Conservation (phyloP, 306 rosid genomes). For the Vigna angularis region DNA sequence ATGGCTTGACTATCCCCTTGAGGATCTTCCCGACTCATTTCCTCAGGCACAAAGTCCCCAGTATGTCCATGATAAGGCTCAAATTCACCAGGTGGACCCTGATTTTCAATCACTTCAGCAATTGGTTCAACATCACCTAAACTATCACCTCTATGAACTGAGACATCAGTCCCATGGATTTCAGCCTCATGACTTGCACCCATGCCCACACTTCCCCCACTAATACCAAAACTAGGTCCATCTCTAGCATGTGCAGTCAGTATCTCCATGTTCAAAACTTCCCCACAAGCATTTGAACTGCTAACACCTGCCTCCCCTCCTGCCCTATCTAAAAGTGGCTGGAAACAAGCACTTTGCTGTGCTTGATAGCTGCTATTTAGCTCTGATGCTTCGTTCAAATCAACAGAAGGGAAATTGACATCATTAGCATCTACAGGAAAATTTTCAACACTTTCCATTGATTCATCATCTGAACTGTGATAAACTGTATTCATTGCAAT, state of each 20-base stretch:
- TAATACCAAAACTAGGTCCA: slow-evolving; percentile 91
- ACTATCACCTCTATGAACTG: slow-evolving; percentile 91
- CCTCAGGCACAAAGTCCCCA: slow-evolving; percentile 89
- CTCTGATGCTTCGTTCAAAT: slow-evolving; percentile 93
- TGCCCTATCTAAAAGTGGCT: slow-evolving; percentile 65
- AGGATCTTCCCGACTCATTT: slow-evolving; percentile 73
- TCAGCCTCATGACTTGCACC: slow-evolving; percentile 99
- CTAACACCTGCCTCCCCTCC: slow-evolving; percentile 89
- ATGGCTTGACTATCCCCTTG: slow-evolving; percentile 95
- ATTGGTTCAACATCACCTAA: slow-evolving; percentile 91
- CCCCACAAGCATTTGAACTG: slow-evolving; percentile 96
- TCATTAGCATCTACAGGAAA: slow-evolving; percentile 74
- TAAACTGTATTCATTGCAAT: slow-evolving; percentile 86
- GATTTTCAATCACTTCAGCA: slow-evolving; percentile 85
- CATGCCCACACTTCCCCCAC: slow-evolving; percentile 99
- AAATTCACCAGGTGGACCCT: slow-evolving; percentile 84
- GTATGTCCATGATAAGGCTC: slow-evolving; percentile 68
- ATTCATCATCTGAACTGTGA: slow-evolving; percentile 78
- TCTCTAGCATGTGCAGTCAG: slow-evolving; percentile 80
- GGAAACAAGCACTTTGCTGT: slow-evolving; percentile 79
- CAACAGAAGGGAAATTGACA: slow-evolving; percentile 78
- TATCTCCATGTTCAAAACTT: slow-evolving; percentile 86
- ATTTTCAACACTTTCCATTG: slow-evolving; percentile 99
- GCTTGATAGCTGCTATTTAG: slow-evolving; percentile 84
- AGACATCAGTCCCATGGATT: slow-evolving; percentile 90